Evolutionary conservation across 129 eudicot species (phyloP).

Genomic region (Ambrosia artemisiifolia): DNA sequence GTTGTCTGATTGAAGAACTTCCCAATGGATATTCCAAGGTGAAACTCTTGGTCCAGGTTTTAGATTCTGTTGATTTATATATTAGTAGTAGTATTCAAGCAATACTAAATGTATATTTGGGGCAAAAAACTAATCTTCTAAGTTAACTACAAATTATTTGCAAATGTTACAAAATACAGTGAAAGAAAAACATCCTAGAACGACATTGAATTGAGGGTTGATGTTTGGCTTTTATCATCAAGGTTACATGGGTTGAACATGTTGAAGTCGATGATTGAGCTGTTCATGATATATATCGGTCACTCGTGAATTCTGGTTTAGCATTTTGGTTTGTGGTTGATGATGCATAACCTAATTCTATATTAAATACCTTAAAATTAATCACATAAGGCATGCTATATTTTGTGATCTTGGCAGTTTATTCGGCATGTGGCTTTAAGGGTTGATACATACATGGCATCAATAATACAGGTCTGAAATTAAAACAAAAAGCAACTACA

Average conservation of each 20-base stretch:
- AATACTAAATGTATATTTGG: not conserved
- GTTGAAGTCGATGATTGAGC: constrained; percentile 50
- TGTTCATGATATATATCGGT: constrained; percentile 36
- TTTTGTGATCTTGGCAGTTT: too few relatives aligned
- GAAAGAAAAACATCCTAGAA: not conserved
- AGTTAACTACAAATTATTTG: not conserved
- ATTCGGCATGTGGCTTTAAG: too few relatives aligned
- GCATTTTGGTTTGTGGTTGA: too few relatives aligned
- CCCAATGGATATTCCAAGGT: constrained; percentile 64
- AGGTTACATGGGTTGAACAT: constrained; percentile 77
- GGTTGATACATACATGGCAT: too few relatives aligned
- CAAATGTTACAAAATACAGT: not conserved
- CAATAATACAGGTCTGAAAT: too few relatives aligned
- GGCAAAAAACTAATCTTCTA: not conserved
- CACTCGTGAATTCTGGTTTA: constrained; percentile 42
- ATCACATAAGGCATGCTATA: too few relatives aligned
- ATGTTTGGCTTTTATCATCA: not conserved
- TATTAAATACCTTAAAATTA: too few relatives aligned
- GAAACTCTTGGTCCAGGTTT: not conserved
- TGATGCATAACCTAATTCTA: too few relatives aligned
- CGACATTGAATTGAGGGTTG: not conserved
- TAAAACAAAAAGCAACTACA: too few relatives aligned
- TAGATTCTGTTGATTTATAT: not conserved
- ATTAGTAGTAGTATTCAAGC: not conserved
- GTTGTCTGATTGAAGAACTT: constrained; percentile 50